Conservation (phyloP, 208 protist genomes). For the Trypanosoma theileri region DNA sequence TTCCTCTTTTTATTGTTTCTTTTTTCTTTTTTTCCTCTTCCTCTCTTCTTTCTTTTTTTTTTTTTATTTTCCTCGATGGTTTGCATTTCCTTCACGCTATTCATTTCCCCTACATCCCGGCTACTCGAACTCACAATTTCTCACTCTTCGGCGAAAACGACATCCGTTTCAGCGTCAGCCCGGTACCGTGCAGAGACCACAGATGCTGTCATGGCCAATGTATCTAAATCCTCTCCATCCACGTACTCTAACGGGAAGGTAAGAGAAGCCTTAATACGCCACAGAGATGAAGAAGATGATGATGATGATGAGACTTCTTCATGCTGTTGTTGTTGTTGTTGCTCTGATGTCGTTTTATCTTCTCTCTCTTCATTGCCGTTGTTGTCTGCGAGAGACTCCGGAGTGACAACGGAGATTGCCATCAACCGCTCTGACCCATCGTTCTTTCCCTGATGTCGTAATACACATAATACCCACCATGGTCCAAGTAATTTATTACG, state of each 20-base stretch:
- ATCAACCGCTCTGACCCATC: slow-evolving; percentile 17
- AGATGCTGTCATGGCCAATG: slow-evolving; percentile 26
- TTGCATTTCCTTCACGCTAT: neutral
- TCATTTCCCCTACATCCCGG: neutral
- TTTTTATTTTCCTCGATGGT: neutral
- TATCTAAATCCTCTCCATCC: slow-evolving; percentile 42
- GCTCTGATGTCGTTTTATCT: neutral
- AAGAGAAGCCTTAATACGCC: slow-evolving; percentile 23
- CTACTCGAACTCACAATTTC: neutral
- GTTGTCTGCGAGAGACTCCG: neutral
- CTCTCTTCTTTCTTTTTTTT: neutral
- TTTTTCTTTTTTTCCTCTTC: neutral
- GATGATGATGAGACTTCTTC: neutral
- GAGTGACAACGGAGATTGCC: slow-evolving; percentile 23
- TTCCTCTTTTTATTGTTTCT: neutral
- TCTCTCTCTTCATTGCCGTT: neutral
- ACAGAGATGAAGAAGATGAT: slow-evolving; percentile 4
- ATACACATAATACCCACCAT: slow-evolving; percentile 23
- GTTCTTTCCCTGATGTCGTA: slow-evolving; percentile 8
- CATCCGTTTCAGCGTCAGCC: slow-evolving; percentile 29
- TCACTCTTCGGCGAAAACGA: slow-evolving; percentile 29
- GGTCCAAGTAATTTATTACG: slow-evolving; percentile 1
- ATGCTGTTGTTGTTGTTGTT: neutral
- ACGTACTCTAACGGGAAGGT: slow-evolving; percentile 29
- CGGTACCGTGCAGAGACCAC: slow-evolving; percentile 21